phyloP scores from a whole-genome alignment of 164 flowering plant species.

The Stephania japonica region DNA sequence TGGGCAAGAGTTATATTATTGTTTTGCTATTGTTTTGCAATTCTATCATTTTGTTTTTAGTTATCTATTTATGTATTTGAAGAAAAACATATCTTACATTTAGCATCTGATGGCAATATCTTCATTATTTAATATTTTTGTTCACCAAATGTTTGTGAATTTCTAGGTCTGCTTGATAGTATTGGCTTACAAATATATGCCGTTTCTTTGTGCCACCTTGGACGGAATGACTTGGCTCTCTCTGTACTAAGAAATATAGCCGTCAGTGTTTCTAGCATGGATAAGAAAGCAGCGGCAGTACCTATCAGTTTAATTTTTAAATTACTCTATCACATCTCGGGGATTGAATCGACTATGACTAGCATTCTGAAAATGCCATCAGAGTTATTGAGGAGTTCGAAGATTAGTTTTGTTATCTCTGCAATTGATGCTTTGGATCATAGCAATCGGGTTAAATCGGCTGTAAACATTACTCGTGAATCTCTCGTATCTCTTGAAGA shows the following conservation, averaged over 20 bases:
- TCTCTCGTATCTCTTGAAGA: conserved; percentile 49
- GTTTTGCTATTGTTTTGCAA: no score
- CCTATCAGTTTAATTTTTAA: conserved; percentile 58
- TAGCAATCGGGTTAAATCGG: conserved; percentile 40
- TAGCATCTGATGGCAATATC: background rate
- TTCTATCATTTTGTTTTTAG: background rate
- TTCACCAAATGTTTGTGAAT: background rate
- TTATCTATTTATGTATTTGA: background rate
- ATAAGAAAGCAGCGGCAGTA: conserved; percentile 31
- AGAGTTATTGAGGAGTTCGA: conserved; percentile 54
- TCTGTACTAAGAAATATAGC: conserved; percentile 48
- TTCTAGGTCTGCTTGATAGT: conserved; percentile 62
- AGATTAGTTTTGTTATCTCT: conserved; percentile 55
- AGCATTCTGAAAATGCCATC: conserved; percentile 69
- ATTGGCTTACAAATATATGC: conserved; percentile 76
- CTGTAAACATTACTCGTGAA: conserved; percentile 45
- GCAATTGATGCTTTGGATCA: conserved; percentile 63
- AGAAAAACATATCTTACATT: background rate
- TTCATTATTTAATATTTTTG: background rate
- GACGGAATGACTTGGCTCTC: conserved; percentile 56
- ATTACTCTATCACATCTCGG: conserved; percentile 59
- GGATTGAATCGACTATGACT: conserved; percentile 46
- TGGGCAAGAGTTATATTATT: no score
- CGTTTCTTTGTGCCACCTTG: conserved; percentile 65
- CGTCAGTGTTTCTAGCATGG: conserved; percentile 40